Evolutionary conservation across 306 rosid genomes (phyloP).

Genomic region (Hippophae gyantsensis): DNA sequence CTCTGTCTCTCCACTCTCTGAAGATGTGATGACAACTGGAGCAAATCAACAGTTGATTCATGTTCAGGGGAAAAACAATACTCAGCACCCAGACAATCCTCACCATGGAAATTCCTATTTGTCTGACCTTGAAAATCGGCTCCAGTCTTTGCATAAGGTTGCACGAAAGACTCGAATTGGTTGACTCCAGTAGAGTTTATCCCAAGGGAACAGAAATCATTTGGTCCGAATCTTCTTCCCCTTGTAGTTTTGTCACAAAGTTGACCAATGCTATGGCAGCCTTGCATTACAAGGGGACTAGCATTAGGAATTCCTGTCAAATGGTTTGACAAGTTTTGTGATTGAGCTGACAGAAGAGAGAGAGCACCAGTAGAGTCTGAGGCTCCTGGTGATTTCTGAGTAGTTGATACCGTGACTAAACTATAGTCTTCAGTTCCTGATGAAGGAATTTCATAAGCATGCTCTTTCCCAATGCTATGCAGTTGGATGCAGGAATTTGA

Average conservation of each 20-base stretch:
- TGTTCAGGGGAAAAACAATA: slow-evolving; percentile 24
- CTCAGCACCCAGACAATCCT: slow-evolving; percentile 18
- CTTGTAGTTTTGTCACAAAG: slow-evolving; percentile 23
- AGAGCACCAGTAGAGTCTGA: slow-evolving; percentile 46
- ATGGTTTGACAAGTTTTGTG: slow-evolving; percentile 32
- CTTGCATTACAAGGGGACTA: slow-evolving; percentile 20
- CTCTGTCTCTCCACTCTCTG: slow-evolving; percentile 68
- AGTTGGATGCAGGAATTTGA: slow-evolving; percentile 20
- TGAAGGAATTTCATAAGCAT: slow-evolving; percentile 10
- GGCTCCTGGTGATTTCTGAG: slow-evolving; percentile 34
- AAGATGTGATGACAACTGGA: slow-evolving; percentile 70
- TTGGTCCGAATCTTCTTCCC: slow-evolving; percentile 18
- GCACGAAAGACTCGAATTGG: slow-evolving; percentile 24
- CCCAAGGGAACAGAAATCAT: slow-evolving; percentile 27
- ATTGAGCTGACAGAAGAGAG: slow-evolving; percentile 90
- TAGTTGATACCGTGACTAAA: slow-evolving; percentile 8
- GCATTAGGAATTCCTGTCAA: slow-evolving; percentile 24
- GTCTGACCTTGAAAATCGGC: slow-evolving; percentile 18
- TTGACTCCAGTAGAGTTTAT: slow-evolving; percentile 24
- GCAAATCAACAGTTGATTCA: slow-evolving; percentile 48
- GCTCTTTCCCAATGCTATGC: slow-evolving; percentile 18
- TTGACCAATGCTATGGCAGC: slow-evolving; percentile 18
- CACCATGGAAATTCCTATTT: slow-evolving; percentile 21
- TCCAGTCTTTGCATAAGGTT: slow-evolving; percentile 20
- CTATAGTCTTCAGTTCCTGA: slow-evolving; percentile 15